phyloP scores from a whole-genome alignment of 192 early-diverging fungal species.

The Glomus cerebriforme region DNA sequence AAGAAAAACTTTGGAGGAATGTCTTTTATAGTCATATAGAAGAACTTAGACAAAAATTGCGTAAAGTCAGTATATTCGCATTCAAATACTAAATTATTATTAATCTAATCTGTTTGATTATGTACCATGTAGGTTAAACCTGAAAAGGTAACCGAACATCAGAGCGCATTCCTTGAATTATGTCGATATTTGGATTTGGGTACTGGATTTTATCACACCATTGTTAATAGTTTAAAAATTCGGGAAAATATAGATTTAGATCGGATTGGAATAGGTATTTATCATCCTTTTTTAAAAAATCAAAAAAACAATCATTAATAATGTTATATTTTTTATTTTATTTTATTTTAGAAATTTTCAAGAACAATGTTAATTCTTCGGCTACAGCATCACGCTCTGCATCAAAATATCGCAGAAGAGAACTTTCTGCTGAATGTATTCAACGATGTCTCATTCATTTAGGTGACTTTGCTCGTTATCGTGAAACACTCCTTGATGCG shows the following conservation, averaged over 20 bases:
- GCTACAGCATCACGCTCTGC: not conserved
- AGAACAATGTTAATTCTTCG: slow-evolving; percentile 25
- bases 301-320: too few species aligned
- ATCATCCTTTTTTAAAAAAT: not conserved
- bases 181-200: slow-evolving; percentile 50
- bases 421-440: slow-evolving; percentile 44
- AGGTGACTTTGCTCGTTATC: slow-evolving; percentile 59
- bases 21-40: slow-evolving; percentile 59
- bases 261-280: slow-evolving; percentile 49
- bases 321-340: not conserved
- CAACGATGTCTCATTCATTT: slow-evolving; percentile 57
- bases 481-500: slow-evolving; percentile 38
- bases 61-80: slow-evolving; percentile 41
- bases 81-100: not conserved
- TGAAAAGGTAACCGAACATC: slow-evolving; percentile 35
- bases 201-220: slow-evolving; percentile 57
- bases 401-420: slow-evolving; percentile 25
- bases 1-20: slow-evolving; percentile 61
- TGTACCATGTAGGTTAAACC: slow-evolving; percentile 30
- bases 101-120: not conserved
- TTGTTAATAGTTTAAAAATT: slow-evolving; percentile 49
- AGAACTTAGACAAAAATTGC: slow-evolving; percentile 49
- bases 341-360: slow-evolving; percentile 33
- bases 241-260: slow-evolving; percentile 50
- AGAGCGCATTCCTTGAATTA: slow-evolving; percentile 44